These are phyloP conservation scores for Bremia lactucae DNA, from an alignment of 352 stramenopile species.

Conservation along the genomic window DNA sequence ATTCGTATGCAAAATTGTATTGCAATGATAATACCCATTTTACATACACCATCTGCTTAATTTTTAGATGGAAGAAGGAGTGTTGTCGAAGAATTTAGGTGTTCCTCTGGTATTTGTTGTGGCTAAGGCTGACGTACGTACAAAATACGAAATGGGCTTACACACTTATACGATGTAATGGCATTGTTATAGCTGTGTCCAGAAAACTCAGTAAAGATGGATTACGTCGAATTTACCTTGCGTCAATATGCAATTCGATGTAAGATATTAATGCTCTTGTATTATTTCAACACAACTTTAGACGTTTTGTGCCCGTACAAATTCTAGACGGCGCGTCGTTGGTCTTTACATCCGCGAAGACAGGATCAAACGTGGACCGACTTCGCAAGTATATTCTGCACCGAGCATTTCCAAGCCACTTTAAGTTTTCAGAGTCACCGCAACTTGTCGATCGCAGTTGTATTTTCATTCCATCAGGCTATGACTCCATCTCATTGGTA, in stretches of 20 bases:
- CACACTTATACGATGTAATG: no score
- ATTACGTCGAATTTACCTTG: slow-evolving; percentile 75
- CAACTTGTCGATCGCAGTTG: slow-evolving; percentile 59
- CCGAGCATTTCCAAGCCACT: slow-evolving; percentile 49
- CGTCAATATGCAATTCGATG: slow-evolving; percentile 72
- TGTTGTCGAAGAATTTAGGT: slow-evolving; percentile 68
- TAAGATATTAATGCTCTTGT: slow-evolving; percentile 14
- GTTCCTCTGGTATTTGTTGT: slow-evolving; percentile 66
- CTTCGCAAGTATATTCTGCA: slow-evolving; percentile 72
- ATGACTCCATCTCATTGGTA: slow-evolving; percentile 67
- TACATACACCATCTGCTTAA: neutral
- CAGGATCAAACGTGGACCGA: slow-evolving; percentile 55
- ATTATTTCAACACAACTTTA: slow-evolving; percentile 1
- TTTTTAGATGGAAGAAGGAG: slow-evolving; percentile 57
- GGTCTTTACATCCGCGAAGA: slow-evolving; percentile 78
- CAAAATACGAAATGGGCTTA: neutral
- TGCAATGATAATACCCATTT: neutral
- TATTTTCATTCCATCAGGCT: slow-evolving; percentile 70
- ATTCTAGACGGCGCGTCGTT: slow-evolving; percentile 54
- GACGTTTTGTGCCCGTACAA: slow-evolving; percentile 1
- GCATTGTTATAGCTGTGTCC: slow-evolving; percentile 32
- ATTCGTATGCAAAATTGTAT: slow-evolving; percentile 61
- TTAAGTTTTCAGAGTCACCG: slow-evolving; percentile 57
- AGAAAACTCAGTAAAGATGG: slow-evolving; percentile 79
- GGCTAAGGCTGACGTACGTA: slow-evolving; percentile 64